Conservation (phyloP, 2,329 filamentous ascomycete species). For the Bipolaris oryzae region DNA sequence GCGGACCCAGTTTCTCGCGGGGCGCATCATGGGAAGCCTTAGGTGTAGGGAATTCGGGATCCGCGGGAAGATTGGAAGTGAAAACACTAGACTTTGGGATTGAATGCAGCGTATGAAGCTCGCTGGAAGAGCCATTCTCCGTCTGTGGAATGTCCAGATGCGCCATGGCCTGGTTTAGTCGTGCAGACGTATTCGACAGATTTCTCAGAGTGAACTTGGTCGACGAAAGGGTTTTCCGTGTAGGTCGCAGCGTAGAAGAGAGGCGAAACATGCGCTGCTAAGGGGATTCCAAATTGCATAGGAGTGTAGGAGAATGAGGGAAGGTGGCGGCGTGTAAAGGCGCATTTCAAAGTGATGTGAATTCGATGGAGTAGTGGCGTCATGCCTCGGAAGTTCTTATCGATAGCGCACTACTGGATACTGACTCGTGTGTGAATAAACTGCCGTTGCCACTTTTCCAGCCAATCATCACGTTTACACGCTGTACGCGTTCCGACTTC, state of each 20-base stretch:
- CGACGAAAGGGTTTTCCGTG: slow-evolving; percentile 4
- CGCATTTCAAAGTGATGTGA: slow-evolving; percentile 21
- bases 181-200: slow-evolving; percentile 26
- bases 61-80: slow-evolving; percentile 72
- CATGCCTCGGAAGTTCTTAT: slow-evolving; percentile 28
- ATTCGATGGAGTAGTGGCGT: slow-evolving; percentile 29
- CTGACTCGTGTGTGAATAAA: slow-evolving; percentile 24
- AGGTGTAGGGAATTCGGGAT: slow-evolving; percentile 79
- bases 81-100: slow-evolving; percentile 70
- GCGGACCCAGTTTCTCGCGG: slow-evolving; percentile 75
- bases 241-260: slow-evolving; percentile 14
- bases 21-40: slow-evolving; percentile 80
- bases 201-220: slow-evolving; percentile 12
- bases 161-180: slow-evolving; percentile 54
- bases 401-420: slow-evolving; percentile 20
- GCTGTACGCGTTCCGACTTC: neutral
- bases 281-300: neutral
- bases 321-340: slow-evolving; percentile 18
- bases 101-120: slow-evolving; percentile 51
- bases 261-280: slow-evolving; percentile 27
- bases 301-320: neutral
- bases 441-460: neutral
- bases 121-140: slow-evolving; percentile 16
- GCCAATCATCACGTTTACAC: neutral
- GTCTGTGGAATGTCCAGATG: slow-evolving; percentile 47